These are phyloP conservation scores for Aspergillus conjunctus DNA, from an alignment of 495 filamentous ascomycete species.

Conservation along the genomic window DNA sequence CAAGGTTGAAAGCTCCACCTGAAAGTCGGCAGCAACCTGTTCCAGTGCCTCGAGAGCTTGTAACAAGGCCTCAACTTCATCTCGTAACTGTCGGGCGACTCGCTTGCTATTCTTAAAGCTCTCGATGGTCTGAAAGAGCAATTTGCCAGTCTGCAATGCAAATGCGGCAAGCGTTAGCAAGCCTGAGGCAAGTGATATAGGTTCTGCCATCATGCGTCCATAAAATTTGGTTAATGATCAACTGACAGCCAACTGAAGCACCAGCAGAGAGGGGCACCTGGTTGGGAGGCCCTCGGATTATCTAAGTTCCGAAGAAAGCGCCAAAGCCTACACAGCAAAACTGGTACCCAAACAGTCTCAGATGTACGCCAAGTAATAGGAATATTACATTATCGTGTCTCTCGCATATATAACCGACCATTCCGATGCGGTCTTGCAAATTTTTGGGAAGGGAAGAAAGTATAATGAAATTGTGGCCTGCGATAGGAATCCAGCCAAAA, in stretches of 20 bases:
- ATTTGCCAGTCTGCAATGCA: conserved; percentile 38
- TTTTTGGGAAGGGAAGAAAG: background rate
- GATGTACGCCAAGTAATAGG: background rate
- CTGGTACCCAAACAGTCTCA: background rate
- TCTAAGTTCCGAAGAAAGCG: background rate
- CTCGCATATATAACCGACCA: background rate
- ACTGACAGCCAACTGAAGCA: background rate
- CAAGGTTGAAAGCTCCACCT: conserved; percentile 24
- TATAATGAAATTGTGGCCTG: background rate
- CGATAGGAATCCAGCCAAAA: background rate
- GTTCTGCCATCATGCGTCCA: conserved; percentile 18
- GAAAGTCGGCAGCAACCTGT: conserved; percentile 13
- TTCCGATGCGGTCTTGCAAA: background rate
- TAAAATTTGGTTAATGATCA: background rate
- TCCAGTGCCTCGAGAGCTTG: conserved; percentile 23
- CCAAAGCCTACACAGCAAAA: background rate
- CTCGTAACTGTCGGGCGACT: conserved; percentile 34
- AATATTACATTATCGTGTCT: background rate
- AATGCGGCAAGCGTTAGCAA: conserved; percentile 23
- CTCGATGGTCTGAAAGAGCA: conserved; percentile 34
- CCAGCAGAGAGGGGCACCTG: background rate
- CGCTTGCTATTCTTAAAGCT: conserved; percentile 35
- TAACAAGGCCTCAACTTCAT: conserved; percentile 35
- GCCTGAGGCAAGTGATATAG: conserved; percentile 11
- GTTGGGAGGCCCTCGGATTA: background rate